Base-by-base conservation (phyloP, 192 early-diverging fungal genomes). In the Entomortierella beljakovae region DNA sequence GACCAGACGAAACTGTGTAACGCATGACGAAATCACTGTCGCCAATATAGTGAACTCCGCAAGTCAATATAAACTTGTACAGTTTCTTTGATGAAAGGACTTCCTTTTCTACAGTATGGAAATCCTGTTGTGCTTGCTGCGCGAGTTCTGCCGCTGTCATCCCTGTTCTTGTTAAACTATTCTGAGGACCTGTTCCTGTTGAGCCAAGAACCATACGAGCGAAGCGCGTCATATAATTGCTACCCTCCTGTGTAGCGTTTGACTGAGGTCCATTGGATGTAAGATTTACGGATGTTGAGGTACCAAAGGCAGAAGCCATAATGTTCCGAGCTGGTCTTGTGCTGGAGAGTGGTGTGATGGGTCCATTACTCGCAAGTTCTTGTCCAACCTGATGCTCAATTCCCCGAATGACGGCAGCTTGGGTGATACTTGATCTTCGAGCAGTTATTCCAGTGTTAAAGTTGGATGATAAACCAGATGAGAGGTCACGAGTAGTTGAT, bases 1-100 rank as follows among this genome's bases (percentile, higher is more conserved):
- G n/a, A 10, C n/a, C 35, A 11, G 11, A n/a, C 18, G 35, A 37
- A 16, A 79, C 49, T 10, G 75, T 70, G 57, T 70, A 79, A 2
- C 57, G 67, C 51, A 70, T 60, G 23, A 79, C 55, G 54, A 79
- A 79, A 34, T 63, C 67, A 23, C 65, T 51, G 28, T 79, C 75
- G 22, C 75, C 75, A 6, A 70, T 26, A 38, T 48, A 70, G 29
- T 79, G 75, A 33, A 22, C 23, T 11, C 75, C 75, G 28, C 64
- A 56, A 6, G 66, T 33, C 25, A 79, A 42, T 0, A 13, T 23
- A 37, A 79, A 64, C 49, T 65, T 70, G 75, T 79, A 79, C 57
- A 59, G 43, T 25, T 79, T 79, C 56, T 56, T 53, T 35, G 50
- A 64, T 10, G 75, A 46, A 6, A 60, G 61, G 20, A 69, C 68